Evolutionary conservation across 345 rosid species (phyloP), one percentile per base, ranked within the genome.

Genomic region (Salix koriyanagi): DNA sequence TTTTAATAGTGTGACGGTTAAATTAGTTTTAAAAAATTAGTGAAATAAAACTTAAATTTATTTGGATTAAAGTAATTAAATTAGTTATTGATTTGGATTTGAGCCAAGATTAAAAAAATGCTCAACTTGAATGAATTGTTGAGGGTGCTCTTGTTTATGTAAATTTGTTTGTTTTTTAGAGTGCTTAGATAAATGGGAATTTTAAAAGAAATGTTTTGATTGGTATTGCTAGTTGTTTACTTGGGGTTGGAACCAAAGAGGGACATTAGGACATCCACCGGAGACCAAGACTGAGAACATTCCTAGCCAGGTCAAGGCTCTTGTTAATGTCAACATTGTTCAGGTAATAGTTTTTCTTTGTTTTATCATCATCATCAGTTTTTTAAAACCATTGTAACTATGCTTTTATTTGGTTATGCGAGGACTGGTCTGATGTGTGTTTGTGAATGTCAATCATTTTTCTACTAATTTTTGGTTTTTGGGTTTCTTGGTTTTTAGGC

Each of bases 211-310:
- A 8, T n/a, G 4, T 58, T 58, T 58, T 58, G 62, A 58, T 58
- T 58, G 62, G 23, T 23, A 14, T n/a, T 41, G 62, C 42, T 79
- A 96, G 99, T 82, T 96, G 91, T 96, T 94, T 85, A 96, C 98
- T 8, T 96, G 99, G 99, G 98, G 99, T 13, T 96, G 99, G 99
- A 96, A 96, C 86, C 99, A 96, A 86, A 89, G 98, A 83, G 99
- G 99, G 28, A 96, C 99, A 32, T 75, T 96, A 48, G 99, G 99
- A 48, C 99, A 94, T 74, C 97, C 93, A 21, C 92, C 97, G 3
- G 92, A 88, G 86, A 89, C 90, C 77, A 96, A 96, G 82, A 94
- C 97, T 48, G 96, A 96, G 87, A 96, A 86, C 72, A 65, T 83
- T 72, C 99, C 99, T 7, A 89, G 93, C 84, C 98, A 80, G 75